These are phyloP conservation scores for Heteromeles arbutifolia DNA, from an alignment of 306 rosid species.

Conservation along the genomic window DNA sequence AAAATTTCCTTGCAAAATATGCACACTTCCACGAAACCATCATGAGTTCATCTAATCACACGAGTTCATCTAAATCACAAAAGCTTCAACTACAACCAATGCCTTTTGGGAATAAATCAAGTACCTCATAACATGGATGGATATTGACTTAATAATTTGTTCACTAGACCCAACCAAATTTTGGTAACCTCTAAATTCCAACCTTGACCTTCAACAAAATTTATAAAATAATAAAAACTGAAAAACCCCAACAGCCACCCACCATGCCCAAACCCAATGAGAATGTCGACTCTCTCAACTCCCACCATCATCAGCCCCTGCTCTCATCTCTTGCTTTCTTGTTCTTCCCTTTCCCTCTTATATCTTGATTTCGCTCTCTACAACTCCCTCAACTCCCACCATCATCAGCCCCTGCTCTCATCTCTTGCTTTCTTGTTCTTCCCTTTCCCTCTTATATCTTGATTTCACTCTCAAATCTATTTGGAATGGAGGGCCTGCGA, in stretches of 20 bases:
- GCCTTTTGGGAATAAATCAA: background rate
- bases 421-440: background rate
- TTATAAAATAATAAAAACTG: background rate
- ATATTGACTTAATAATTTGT: background rate
- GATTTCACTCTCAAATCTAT: no score
- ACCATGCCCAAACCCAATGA: background rate
- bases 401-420: background rate
- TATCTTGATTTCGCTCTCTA: no score
- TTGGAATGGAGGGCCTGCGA: background rate
- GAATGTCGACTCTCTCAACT: background rate
- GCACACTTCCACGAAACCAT: background rate
- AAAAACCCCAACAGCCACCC: background rate
- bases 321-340: background rate
- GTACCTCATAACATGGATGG: background rate
- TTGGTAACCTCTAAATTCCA: background rate
- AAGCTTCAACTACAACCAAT: background rate
- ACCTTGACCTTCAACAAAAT: background rate
- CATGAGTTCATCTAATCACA: background rate
- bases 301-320: background rate
- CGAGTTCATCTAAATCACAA: background rate
- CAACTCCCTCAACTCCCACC: background rate
- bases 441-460: no score
- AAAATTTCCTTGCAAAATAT: slow-evolving; percentile 5
- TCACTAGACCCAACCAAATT: background rate
- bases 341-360: no score